Conservation (phyloP, 2,329 filamentous ascomycete species). For the Pseudocercospora musae region DNA sequence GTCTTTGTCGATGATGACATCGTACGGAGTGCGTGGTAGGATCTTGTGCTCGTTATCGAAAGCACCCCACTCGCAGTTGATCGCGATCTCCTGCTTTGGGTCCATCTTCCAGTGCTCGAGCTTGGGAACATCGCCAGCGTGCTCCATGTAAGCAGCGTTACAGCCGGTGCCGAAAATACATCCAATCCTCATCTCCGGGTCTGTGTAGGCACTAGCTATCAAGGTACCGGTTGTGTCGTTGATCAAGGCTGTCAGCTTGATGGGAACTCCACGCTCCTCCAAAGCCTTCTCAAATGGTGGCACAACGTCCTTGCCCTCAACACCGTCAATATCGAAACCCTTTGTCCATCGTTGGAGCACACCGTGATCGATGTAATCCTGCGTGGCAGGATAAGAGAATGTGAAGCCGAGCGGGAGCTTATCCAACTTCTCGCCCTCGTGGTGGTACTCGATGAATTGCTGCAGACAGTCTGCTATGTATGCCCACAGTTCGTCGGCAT, state of each 20-base stretch:
- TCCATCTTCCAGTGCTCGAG: constrained; percentile 87
- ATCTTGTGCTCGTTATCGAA: constrained; percentile 93
- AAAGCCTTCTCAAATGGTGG: constrained; percentile 81
- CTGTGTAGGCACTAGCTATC: constrained; percentile 96
- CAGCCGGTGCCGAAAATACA: constrained; percentile 98
- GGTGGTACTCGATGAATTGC: constrained; percentile 85
- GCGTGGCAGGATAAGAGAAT: constrained; percentile 91
- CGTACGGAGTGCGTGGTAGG: constrained; percentile 73
- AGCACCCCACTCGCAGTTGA: constrained; percentile 97
- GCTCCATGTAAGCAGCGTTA: constrained; percentile 97
- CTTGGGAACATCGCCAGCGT: constrained; percentile 87
- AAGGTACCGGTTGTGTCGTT: constrained; percentile 97
- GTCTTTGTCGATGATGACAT: constrained; percentile 43
- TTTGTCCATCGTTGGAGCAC: constrained; percentile 95
- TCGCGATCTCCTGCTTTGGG: constrained; percentile 71
- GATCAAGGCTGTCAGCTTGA: constrained; percentile 88
- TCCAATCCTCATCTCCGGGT: constrained; percentile 85
- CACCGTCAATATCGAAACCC: constrained; percentile 89
- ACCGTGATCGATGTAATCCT: constrained; percentile 90
- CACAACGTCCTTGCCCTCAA: constrained; percentile 87
- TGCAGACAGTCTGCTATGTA: constrained; percentile 91
- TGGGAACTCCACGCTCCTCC: constrained; percentile 73
- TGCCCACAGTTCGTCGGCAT: constrained; percentile 84
- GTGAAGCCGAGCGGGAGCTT: constrained; percentile 85
- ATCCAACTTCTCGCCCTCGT: constrained; percentile 62